Conservation (phyloP, 1,284 basidiomycete species). For the Ceratobasidium sp. region DNA sequence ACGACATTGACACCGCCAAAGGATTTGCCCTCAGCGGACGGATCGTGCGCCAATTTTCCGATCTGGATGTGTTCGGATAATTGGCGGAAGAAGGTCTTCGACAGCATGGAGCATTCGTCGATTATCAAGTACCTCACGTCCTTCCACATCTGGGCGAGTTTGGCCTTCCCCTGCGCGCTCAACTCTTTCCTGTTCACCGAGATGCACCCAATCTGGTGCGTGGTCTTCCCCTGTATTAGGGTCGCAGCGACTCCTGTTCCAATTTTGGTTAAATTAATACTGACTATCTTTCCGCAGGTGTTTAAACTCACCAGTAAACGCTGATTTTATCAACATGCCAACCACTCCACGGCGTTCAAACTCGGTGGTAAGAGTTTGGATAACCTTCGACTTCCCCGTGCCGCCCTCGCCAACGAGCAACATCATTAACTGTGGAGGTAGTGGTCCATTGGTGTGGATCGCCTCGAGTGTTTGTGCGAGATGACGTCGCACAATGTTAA, state of each 20-base stretch:
- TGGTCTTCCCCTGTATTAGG: conserved; percentile 56
- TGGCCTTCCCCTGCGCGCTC: not conserved
- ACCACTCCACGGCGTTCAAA: not conserved
- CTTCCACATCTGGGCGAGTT: conserved; percentile 8
- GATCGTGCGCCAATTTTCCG: conserved; percentile 46
- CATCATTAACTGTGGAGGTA: conserved; percentile 54
- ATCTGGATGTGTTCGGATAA: conserved; percentile 52
- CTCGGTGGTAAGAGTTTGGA: conserved; percentile 55
- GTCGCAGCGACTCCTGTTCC: conserved; percentile 54
- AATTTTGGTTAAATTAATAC: not conserved
- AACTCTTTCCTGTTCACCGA: not conserved
- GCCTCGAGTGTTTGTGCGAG: not conserved
- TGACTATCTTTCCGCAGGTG: not conserved
- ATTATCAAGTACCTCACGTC: conserved; percentile 55
- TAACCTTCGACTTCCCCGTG: conserved; percentile 59
- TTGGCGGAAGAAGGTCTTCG: conserved; percentile 53
- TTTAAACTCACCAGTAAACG: conserved; percentile 55
- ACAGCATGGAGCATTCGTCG: conserved; percentile 59
- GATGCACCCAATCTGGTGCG: conserved; percentile 51
- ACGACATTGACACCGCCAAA: conserved; percentile 61
- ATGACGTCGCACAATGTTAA: conserved; percentile 26
- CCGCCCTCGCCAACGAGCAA: conserved; percentile 58
- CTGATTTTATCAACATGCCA: conserved; percentile 53
- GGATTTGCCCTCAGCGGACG: conserved; percentile 35
- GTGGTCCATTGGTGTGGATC: not conserved